phyloP scores from a whole-genome alignment of 495 filamentous ascomycete species.

The Aspergillus leporis region DNA sequence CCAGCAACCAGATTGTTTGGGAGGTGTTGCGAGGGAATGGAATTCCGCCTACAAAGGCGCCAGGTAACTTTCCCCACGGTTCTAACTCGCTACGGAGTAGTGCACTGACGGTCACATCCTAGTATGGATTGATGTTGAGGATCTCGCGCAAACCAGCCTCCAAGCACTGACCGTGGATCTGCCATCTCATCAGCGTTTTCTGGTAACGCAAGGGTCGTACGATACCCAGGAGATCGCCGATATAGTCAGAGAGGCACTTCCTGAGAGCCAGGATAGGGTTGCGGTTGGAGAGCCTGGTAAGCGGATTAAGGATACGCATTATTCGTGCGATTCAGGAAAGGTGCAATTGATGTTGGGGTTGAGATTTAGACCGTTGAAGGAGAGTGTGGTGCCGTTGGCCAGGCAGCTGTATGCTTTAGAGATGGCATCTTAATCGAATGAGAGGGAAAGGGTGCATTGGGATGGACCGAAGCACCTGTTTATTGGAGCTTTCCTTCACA shows the following conservation, averaged over 20 bases:
- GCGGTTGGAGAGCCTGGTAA: constrained; percentile 28
- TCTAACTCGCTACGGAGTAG: neutral
- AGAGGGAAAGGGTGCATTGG: neutral
- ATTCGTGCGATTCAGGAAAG: constrained; percentile 30
- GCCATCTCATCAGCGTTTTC: constrained; percentile 31
- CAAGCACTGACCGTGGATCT: constrained; percentile 27
- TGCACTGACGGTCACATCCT: neutral
- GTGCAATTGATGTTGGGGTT: constrained; percentile 19
- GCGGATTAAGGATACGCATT: constrained; percentile 25
- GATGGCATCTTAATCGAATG: neutral
- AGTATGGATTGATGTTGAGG: constrained; percentile 36
- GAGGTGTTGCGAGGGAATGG: constrained; percentile 14
- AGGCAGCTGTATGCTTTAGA: constrained; percentile 26
- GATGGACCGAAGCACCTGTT: neutral
- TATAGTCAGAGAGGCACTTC: constrained; percentile 28
- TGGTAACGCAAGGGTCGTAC: constrained; percentile 32
- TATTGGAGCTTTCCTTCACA: neutral
- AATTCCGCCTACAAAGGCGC: constrained; percentile 25
- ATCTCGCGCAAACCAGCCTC: constrained; percentile 37
- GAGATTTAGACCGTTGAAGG: constrained; percentile 17
- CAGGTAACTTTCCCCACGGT: constrained; percentile 12
- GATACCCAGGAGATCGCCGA: constrained; percentile 37
- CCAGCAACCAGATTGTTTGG: constrained; percentile 34
- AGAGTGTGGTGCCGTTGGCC: constrained; percentile 25
- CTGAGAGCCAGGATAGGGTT: constrained; percentile 17